Conservation (phyloP, 192 early-diverging fungal species). For the Kappamyces sp. region DNA sequence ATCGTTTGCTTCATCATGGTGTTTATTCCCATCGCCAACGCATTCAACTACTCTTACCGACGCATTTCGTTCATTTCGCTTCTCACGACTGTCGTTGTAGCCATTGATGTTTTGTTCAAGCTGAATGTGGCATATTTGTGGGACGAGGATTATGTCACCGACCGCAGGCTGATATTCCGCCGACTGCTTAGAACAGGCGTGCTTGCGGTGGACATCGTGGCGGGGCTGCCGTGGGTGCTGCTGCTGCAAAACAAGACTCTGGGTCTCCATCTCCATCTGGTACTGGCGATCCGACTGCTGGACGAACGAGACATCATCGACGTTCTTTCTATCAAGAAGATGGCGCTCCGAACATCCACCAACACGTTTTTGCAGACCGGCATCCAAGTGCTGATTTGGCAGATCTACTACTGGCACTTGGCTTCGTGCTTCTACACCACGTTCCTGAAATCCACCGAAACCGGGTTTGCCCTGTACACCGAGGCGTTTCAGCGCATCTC, state of each 20-base stretch:
- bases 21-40: neutral
- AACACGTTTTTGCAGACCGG: too few relatives aligned
- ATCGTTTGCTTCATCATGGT: neutral
- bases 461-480: neutral
- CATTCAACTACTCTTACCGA: neutral
- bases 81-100: neutral
- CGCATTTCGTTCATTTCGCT: neutral
- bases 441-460: neutral
- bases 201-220: too few relatives aligned
- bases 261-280: too few relatives aligned
- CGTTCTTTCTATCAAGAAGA: too few relatives aligned
- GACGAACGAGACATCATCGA: too few relatives aligned
- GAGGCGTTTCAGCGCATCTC: neutral
- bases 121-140: neutral
- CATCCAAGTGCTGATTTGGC: neutral
- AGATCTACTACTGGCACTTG: neutral
- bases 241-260: too few relatives aligned
- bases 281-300: too few relatives aligned
- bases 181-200: too few relatives aligned
- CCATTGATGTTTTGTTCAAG: constrained; percentile 4
- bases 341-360: too few relatives aligned
- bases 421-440: neutral
- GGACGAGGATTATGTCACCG: neutral
- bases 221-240: too few relatives aligned
- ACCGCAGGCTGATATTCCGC: neutral